These are phyloP conservation scores for Aspergillus sp. DNA, from an alignment of 2,329 filamentous ascomycete genomes.

Conservation along the genomic window DNA sequence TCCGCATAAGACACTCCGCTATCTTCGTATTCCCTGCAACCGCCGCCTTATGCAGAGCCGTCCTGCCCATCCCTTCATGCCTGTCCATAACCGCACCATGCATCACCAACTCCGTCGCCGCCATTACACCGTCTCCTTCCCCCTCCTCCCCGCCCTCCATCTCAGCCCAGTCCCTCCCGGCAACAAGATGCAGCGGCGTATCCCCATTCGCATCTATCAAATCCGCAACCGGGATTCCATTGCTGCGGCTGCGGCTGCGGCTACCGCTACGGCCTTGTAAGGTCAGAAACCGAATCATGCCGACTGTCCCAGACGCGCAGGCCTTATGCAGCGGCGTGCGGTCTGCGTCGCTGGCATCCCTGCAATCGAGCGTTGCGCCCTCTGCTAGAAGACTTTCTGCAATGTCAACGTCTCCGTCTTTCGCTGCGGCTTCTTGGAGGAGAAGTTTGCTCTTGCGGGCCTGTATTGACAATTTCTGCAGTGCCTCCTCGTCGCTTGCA, in stretches of 20 bases:
- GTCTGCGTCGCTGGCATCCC: not conserved
- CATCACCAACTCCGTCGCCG: not conserved
- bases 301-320: not conserved
- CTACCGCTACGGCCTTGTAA: not conserved
- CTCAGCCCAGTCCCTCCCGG: not conserved
- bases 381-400: not conserved
- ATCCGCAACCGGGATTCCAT: not conserved
- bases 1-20: not conserved
- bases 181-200: not conserved
- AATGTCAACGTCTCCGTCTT: not conserved
- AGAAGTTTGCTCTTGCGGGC: not conserved
- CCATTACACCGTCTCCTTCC: not conserved
- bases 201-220: not conserved
- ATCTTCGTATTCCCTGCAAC: not conserved
- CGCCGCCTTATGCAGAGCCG: not conserved
- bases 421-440: not conserved
- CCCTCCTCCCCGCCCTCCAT: not conserved
- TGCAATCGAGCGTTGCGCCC: not conserved
- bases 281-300: not conserved
- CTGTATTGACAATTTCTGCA: not conserved
- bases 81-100: not conserved
- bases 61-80: not conserved
- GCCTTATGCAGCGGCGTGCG: not conserved
- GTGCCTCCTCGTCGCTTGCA: not conserved
- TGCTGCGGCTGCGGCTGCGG: no score